phyloP scores from a whole-genome alignment of 2,329 filamentous ascomycete species.

The Talaromyces sp. region DNA sequence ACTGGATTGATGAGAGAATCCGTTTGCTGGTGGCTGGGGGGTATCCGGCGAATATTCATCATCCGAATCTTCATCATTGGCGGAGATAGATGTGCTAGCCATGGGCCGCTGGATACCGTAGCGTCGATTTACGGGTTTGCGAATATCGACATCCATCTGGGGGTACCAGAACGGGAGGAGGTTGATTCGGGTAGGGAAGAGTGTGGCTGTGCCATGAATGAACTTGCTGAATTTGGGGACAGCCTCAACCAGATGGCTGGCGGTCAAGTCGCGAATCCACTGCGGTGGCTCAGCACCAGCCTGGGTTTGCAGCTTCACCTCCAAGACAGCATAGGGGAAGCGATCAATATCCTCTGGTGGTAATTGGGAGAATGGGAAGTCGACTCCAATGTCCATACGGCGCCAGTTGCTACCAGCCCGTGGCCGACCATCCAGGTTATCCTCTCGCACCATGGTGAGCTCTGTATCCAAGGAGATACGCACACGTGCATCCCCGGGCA shows the following conservation, averaged over 20 bases:
- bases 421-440: constrained; percentile 80
- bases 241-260: constrained; percentile 95
- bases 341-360: constrained; percentile 81
- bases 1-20: constrained; percentile 29
- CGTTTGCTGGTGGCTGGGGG: constrained; percentile 4
- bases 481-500: constrained; percentile 92
- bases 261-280: constrained; percentile 92
- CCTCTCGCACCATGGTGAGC: constrained; percentile 90
- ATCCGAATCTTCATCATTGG: constrained; percentile 75
- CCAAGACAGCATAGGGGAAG: constrained; percentile 93
- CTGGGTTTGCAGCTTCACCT: constrained; percentile 97
- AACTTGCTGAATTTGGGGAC: constrained; percentile 99
- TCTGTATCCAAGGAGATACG: constrained; percentile 97
- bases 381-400: constrained; percentile 94
- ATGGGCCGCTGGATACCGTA: constrained; percentile 87
- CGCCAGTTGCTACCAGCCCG: constrained; percentile 90
- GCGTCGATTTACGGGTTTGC: constrained; percentile 82
- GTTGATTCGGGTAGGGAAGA: constrained; percentile 86
- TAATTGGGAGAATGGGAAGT: constrained; percentile 89
- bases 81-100: constrained; percentile 73
- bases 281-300: constrained; percentile 91
- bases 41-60: constrained; percentile 56
- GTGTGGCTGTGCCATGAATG: constrained; percentile 86
- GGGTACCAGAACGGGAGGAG: constrained; percentile 96
- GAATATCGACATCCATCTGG: constrained; percentile 97